Evolutionary conservation across 768 basidiomycete species (phyloP), one percentile per base, ranked within the genome.

Genomic region (Tephrocybe sp.): DNA sequence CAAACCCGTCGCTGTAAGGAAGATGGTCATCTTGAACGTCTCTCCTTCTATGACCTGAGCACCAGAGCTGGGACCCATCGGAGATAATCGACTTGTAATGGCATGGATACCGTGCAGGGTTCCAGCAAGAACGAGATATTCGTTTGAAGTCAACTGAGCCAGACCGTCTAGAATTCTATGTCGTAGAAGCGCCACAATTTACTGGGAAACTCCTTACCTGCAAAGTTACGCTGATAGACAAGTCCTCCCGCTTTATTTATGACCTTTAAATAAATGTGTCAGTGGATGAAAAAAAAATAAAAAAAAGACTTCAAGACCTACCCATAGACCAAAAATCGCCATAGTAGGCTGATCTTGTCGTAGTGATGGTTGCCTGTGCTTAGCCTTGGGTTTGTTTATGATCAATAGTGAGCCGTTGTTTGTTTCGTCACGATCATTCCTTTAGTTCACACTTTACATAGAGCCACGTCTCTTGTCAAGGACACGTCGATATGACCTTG

Each of bases 211-310:
- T 48, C 64, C 74, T 41, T 56, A 91, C 95, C 92, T 73, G 87
- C 84, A 65, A 95, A 96, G 64, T 86, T 92, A 52, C 90, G 82
- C 60, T 95, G 89, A 72, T 95, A 98, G 39, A 98, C 88, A 31
- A 98, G 80, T 6, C 97, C 97, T 22, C 97, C 97, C 12, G 97
- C 97, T 74, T 98, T 98, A 70, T 98, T 98, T 63, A 98, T 96
- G 50, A 98, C 83, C 90, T 93, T 66, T 52, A 66, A 55, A 40
- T 44, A 20, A 13, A 16, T 39, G n/a, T 58, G 58, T 35, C 49
- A 30, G 36, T 39, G 17, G 5, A 41, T 35, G 16, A 49, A 23
- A 4, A 14, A 3, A 47, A 45, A 14, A 49, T 20, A 4, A 14
- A 3, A 47, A 45, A 14, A 7, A 10, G 8, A 22, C 9, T 34